Base-by-base conservation (phyloP, 208 protist species). In the Leishmania guyanensis region DNA sequence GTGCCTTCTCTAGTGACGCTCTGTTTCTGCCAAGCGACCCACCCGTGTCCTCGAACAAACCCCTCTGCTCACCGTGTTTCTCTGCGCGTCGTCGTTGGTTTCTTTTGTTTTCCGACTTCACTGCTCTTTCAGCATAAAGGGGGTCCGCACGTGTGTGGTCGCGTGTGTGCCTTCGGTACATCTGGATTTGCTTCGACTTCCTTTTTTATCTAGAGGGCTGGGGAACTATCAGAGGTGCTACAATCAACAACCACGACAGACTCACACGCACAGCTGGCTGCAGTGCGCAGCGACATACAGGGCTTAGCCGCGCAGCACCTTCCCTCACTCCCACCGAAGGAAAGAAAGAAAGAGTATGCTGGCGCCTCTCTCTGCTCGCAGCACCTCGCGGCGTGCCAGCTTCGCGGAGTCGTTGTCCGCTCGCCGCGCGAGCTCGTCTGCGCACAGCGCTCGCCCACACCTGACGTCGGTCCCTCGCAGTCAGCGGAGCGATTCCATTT, bases 401-500 rank as follows among this genome's bases (percentile, higher is more conserved):
- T 8, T 79, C 8, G 56, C 72, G 29, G 79, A 77, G 36, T 58
- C 79, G 33, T 68, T 58, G 8, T 83, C 79, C 1, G 79, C 36
- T 14, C 79, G 79, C 64, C 79, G 79, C 64, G 29, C 73, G 2
- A 77, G 70, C 79, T 46, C 54, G 29, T 83, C 64, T 0, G 9
- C 68, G 17, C 68, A 12, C 68, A 53, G 43, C 33, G 72, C 46
- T 6, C 72, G 73, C 48, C 77, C 71, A 53, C 48, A 43, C 60
- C 56, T 51, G 29, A 39, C 33, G 2, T 60, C 66, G 16, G 56
- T 20, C 16, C 79, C 79, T 1, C 60, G 79, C 46, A 82, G 79
- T n/a, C 79, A 82, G 26, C 79, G 79, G 48, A 82, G 79, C 26
- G 79, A 82, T 14, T 88, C 81, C 5, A 46, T 77, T n/a, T 76